Conservation (phyloP, 1,284 basidiomycete genomes). For the Macrocybe sp. region DNA sequence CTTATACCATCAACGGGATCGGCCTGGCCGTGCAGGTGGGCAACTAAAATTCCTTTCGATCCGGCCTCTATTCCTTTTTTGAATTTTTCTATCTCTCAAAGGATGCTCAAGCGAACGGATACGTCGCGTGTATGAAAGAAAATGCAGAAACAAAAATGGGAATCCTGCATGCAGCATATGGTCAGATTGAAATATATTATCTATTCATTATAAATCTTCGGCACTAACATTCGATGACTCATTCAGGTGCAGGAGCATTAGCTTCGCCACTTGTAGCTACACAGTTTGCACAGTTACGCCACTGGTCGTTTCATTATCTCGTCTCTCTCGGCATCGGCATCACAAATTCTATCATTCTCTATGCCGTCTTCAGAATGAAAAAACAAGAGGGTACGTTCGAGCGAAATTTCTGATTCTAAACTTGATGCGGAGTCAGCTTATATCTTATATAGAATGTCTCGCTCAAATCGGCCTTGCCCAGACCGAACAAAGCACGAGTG, state of each 20-base stretch:
- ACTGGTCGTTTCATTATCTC: conserved; percentile 60
- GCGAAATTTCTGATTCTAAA: background rate
- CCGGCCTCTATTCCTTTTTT: background rate
- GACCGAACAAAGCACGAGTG: conserved; percentile 27
- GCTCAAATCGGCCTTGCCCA: conserved; percentile 33
- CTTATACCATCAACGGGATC: conserved; percentile 53
- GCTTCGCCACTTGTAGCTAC: conserved; percentile 63
- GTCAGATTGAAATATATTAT: conserved; percentile 3
- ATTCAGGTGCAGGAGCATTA: conserved; percentile 58
- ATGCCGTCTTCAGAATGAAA: conserved; percentile 47
- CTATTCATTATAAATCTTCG: background rate
- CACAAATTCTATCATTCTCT: conserved; percentile 38
- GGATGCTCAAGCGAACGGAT: conserved; percentile 56
- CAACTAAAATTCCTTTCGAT: background rate
- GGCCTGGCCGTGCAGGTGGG: conserved; percentile 15
- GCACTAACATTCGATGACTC: background rate
- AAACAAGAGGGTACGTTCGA: conserved; percentile 39
- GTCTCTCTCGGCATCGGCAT: conserved; percentile 53
- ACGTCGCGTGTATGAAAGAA: conserved; percentile 42
- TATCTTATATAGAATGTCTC: conserved; percentile 30
- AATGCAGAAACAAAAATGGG: conserved; percentile 55
- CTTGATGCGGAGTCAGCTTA: background rate
- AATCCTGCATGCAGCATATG: conserved; percentile 46
- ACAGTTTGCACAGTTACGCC: conserved; percentile 49
- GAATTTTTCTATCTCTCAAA: conserved; percentile 9